These are phyloP conservation scores for Lentinula aciculospora DNA, from an alignment of 768 basidiomycete species.

Conservation along the genomic window DNA sequence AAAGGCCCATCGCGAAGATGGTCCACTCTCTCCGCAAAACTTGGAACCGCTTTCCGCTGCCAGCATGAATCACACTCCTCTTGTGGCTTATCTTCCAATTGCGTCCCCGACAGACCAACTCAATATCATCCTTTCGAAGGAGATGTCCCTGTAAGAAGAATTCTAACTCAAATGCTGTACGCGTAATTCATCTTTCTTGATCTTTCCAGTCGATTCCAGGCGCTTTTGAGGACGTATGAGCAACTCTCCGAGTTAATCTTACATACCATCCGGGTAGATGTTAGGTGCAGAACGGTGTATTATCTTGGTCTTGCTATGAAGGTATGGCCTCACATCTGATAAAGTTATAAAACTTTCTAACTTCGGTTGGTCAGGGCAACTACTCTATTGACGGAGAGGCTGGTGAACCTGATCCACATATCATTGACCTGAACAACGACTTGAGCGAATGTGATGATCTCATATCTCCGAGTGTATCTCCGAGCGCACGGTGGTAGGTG, in stretches of 20 bases:
- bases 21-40: slow-evolving; percentile 38
- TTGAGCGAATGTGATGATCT: slow-evolving; percentile 73
- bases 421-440: slow-evolving; percentile 81
- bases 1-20: slow-evolving; percentile 56
- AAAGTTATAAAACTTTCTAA: neutral
- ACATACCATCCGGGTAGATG: slow-evolving; percentile 81
- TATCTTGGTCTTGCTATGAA: slow-evolving; percentile 77
- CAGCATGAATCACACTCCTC: slow-evolving; percentile 32
- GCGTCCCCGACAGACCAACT: slow-evolving; percentile 42
- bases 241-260: slow-evolving; percentile 85
- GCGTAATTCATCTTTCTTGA: slow-evolving; percentile 9
- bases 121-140: slow-evolving; percentile 72
- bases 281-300: slow-evolving; percentile 79
- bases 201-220: slow-evolving; percentile 75
- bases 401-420: slow-evolving; percentile 86
- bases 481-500: slow-evolving; percentile 62
- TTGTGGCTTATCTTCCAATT: slow-evolving; percentile 40
- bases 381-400: slow-evolving; percentile 80
- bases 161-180: neutral
- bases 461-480: slow-evolving; percentile 54
- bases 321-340: slow-evolving; percentile 33
- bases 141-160: slow-evolving; percentile 78
- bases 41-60: slow-evolving; percentile 47
- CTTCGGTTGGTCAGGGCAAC: slow-evolving; percentile 54
- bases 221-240: slow-evolving; percentile 84